These are phyloP conservation scores for Eucalyptus lansdowneana DNA, from an alignment of 345 rosid genomes.

Conservation along the genomic window DNA sequence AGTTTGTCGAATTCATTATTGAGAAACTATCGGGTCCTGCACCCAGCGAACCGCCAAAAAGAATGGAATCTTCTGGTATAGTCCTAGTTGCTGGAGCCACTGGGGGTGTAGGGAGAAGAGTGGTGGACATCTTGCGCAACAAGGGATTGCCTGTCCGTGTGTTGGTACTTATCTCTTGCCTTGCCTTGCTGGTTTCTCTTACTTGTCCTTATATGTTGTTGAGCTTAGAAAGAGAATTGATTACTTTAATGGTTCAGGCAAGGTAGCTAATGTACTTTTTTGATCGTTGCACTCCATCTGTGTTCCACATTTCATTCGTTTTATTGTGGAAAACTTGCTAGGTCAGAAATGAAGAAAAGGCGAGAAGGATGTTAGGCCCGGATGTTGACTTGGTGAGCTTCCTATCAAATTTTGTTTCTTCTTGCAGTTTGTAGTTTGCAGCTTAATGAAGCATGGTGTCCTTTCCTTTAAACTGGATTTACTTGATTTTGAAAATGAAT, in stretches of 20 bases:
- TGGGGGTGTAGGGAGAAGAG: constrained; percentile 92
- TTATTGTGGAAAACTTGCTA: background rate
- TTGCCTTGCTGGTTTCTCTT: background rate
- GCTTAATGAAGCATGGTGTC: background rate
- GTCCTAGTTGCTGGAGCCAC: constrained; percentile 91
- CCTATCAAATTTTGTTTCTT: background rate
- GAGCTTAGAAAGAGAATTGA: background rate
- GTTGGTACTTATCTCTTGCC: constrained; percentile 31
- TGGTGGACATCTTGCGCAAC: constrained; percentile 47
- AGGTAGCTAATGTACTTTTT: background rate
- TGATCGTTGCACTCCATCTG: background rate
- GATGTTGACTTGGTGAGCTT: constrained; percentile 70
- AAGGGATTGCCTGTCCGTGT: constrained; percentile 69
- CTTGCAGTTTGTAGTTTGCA: background rate
- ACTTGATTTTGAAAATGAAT: background rate
- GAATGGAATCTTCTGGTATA: constrained; percentile 47
- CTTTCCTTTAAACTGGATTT: background rate
- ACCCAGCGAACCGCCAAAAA: constrained; percentile 12
- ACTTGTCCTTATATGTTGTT: background rate
- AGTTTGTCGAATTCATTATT: constrained; percentile 58
- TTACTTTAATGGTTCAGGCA: background rate
- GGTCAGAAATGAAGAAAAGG: constrained; percentile 93
- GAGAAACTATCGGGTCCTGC: constrained; percentile 50
- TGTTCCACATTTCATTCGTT: background rate
- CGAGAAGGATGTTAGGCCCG: constrained; percentile 66